Percentiles rank a stretch among this genome's conserved stretches.
Conservation (phyloP, 345 rosid species). For the Combretum micranthum region DNA sequence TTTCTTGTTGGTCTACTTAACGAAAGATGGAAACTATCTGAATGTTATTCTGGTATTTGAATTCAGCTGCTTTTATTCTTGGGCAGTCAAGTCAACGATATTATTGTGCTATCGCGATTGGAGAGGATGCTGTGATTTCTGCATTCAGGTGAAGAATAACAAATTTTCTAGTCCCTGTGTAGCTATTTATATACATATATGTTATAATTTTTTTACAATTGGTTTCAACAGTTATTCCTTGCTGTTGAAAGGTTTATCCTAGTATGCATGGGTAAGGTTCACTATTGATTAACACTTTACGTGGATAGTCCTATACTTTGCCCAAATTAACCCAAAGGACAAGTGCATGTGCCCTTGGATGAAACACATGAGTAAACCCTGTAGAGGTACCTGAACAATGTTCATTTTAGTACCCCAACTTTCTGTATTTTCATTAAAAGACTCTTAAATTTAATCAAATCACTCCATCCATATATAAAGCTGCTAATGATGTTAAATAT, state of each 20-base stretch:
- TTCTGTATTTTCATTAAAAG: too few relatives aligned
- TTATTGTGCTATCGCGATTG: conserved; percentile 83
- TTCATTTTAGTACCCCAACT: too few relatives aligned
- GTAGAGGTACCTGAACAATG: too few relatives aligned
- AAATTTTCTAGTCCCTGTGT: not conserved
- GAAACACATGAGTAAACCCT: too few relatives aligned
- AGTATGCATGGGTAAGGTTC: too few relatives aligned
- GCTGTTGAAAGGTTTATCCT: not conserved
- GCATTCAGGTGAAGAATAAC: conserved; percentile 66
- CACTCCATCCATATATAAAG: too few relatives aligned
- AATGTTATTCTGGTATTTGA: conserved; percentile 51
- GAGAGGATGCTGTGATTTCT: conserved; percentile 93
- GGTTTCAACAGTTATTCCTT: not conserved
- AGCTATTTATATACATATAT: not conserved
- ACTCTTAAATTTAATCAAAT: too few relatives aligned
- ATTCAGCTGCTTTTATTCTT: conserved; percentile 90
- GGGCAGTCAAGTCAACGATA: conserved; percentile 97
- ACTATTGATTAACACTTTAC: too few relatives aligned
- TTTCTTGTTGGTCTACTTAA: conserved; percentile 11
- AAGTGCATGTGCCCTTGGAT: too few relatives aligned
- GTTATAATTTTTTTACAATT: not conserved
- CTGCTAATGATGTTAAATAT: too few relatives aligned
- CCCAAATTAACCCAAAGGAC: too few relatives aligned
- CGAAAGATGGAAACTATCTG: conserved; percentile 26
- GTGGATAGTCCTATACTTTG: too few relatives aligned